phyloP scores from a whole-genome alignment of 257 asterid species.

The Asclepias syriaca region DNA sequence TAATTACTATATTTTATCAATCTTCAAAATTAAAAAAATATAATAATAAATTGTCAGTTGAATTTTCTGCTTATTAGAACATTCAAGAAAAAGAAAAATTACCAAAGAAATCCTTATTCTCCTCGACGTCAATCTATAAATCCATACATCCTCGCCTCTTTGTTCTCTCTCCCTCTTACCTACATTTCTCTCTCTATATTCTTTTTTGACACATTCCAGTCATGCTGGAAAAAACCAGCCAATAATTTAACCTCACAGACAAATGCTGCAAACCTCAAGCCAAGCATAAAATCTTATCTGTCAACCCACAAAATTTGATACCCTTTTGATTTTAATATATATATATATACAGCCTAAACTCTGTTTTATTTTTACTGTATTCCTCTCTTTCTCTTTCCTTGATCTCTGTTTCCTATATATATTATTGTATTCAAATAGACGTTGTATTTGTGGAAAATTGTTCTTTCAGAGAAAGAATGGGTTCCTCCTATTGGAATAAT shows the following conservation, averaged over 20 bases:
- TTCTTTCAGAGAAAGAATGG: not conserved
- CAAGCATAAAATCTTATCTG: not conserved
- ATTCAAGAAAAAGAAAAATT: not conserved
- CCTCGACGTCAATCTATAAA: not conserved
- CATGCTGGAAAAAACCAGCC: slow-evolving; percentile 6
- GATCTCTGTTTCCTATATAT: not conserved
- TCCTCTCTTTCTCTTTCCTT: not conserved
- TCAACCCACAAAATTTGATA: not conserved
- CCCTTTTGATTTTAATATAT: not conserved
- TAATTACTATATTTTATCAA: too few species aligned
- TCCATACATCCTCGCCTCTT: not conserved
- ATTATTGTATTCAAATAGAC: not conserved
- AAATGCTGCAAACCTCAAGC: not conserved
- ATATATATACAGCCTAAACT: too few species aligned
- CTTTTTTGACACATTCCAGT: not conserved
- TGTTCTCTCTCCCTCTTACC: not conserved
- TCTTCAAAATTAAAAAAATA: too few species aligned
- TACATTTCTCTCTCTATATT: not conserved
- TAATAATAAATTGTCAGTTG: too few species aligned
- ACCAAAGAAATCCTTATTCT: not conserved
- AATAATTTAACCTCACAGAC: not conserved
- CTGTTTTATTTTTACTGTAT: not conserved
- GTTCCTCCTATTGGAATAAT: not conserved
- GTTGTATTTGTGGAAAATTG: not conserved
- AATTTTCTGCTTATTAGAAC: too few species aligned